Evolutionary conservation across 1,139 yeast species (phyloP).

Genomic region (Pichia sp.): DNA sequence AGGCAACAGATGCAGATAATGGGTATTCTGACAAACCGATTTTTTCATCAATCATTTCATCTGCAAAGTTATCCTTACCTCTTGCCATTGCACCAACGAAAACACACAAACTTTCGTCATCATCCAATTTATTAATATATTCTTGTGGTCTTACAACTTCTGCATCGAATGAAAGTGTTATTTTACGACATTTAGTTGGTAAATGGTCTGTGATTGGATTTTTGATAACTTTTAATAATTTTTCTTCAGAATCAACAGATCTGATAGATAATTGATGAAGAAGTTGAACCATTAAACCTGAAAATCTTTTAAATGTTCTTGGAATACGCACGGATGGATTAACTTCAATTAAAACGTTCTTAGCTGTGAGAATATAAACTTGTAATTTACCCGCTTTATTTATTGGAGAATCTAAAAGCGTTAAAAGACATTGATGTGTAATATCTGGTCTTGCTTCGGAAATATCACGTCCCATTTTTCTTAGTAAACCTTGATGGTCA

Average conservation of each 20-base stretch:
- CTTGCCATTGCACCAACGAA: constrained; percentile 99
- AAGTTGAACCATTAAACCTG: constrained; percentile 95
- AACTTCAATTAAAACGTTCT: constrained; percentile 91
- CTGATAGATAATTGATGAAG: constrained; percentile 88
- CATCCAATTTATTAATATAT: constrained; percentile 71
- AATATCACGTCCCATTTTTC: constrained; percentile 94
- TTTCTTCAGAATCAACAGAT: constrained; percentile 92
- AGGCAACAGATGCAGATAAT: constrained; percentile 94
- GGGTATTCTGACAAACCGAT: constrained; percentile 95
- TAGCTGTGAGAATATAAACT: constrained; percentile 92
- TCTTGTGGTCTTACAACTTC: constrained; percentile 84
- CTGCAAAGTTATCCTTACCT: constrained; percentile 96
- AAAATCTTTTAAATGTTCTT: constrained; percentile 93
- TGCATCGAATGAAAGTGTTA: constrained; percentile 92
- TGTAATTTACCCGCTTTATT: constrained; percentile 96
- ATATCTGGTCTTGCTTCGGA: constrained; percentile 98
- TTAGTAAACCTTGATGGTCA: constrained; percentile 92
- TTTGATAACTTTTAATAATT: constrained; percentile 85
- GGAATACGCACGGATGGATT: constrained; percentile 97
- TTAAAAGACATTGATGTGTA: constrained; percentile 90
- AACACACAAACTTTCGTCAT: constrained; percentile 91
- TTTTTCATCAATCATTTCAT: constrained; percentile 92
- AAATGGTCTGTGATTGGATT: constrained; percentile 95
- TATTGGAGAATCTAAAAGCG: constrained; percentile 90
- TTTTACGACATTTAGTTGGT: constrained; percentile 91